Conservation (phyloP, 108 stramenopile genomes). For the Bacterosira constricta region DNA sequence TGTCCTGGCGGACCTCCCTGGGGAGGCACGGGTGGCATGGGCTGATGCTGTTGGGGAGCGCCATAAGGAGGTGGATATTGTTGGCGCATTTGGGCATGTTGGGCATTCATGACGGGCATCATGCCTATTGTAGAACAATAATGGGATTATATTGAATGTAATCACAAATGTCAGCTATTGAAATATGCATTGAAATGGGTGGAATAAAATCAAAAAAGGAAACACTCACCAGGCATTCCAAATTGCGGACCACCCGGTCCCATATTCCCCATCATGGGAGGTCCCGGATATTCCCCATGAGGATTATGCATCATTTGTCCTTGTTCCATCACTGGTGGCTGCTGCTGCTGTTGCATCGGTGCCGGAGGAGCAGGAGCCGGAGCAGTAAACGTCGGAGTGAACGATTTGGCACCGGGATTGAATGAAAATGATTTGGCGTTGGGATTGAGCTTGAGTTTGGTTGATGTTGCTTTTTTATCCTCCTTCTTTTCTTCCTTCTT, state of each 20-base stretch:
- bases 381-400: constrained; percentile 62
- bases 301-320: constrained; percentile 49
- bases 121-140: constrained; percentile 48
- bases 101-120: constrained; percentile 77
- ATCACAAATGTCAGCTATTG: neutral
- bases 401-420: constrained; percentile 79
- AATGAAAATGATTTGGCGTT: constrained; percentile 83
- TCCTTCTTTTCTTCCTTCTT: constrained; percentile 44
- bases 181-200: neutral
- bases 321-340: constrained; percentile 12
- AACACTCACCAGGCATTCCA: constrained; percentile 38
- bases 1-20: constrained; percentile 29
- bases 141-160: constrained; percentile 5
- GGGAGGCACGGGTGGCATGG: constrained; percentile 17
- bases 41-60: constrained; percentile 51
- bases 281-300: constrained; percentile 48
- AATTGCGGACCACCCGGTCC: constrained; percentile 24
- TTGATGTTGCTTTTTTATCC: constrained; percentile 7
- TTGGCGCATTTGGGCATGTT: constrained; percentile 55
- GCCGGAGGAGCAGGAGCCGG: constrained; percentile 26
- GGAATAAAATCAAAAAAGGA: neutral
- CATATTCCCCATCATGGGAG: constrained; percentile 29
- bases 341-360: constrained; percentile 25
- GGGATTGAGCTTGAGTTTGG: constrained; percentile 77
- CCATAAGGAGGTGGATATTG: constrained; percentile 53